Evolutionary conservation across 352 stramenopile species (phyloP), one percentile per base, ranked within the genome.

Genomic region (Globisporangium acanthophoron): DNA sequence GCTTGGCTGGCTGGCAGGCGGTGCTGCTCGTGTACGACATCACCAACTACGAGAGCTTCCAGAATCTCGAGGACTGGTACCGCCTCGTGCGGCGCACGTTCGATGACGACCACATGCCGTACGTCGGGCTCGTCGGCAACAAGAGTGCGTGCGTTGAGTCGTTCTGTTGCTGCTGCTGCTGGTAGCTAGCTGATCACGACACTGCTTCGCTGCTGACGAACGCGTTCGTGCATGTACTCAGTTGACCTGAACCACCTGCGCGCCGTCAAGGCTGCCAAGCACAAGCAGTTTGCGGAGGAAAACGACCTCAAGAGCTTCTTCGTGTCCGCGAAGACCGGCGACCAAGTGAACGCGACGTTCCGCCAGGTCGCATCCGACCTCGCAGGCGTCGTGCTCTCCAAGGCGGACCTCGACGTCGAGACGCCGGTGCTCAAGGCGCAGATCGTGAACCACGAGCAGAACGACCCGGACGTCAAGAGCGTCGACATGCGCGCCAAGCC

Each of bases 1-100:
- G 33, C 33, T 37, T 37, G 33, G 33, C 21, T 7, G 33, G 8
- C n/a, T 58, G 20, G 5, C 40, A 90, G 82, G 90, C 86, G 2
- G 86, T 98, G 45, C 61, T 98, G 44, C 66, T 98, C 29, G 91
- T 95, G 52, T 98, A 98, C 66, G 94, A 98, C 74, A 95, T 98
- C 64, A 98, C 93, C 52, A 97, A 97, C 72, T 97, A 96, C 61
- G 89, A 98, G 63, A 97, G 87, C 56, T 98, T 98, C 62, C 87
- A 95, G 62, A 97, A 98, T 71, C 74, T 98, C 16, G 93, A 98
- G 58, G 92, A 98, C 64, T 98, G 92, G 92, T 96, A 96, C 63
- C 78, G 88, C 7, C 70, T 97, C n/a, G 92, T 97, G 46, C 73
- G 83, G 15, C 76, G 81, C 58, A 91, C 89, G n/a, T 97, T 97